Evolutionary conservation across 192 early-diverging fungal species (phyloP).

Genomic region (Coemansia sp.): DNA sequence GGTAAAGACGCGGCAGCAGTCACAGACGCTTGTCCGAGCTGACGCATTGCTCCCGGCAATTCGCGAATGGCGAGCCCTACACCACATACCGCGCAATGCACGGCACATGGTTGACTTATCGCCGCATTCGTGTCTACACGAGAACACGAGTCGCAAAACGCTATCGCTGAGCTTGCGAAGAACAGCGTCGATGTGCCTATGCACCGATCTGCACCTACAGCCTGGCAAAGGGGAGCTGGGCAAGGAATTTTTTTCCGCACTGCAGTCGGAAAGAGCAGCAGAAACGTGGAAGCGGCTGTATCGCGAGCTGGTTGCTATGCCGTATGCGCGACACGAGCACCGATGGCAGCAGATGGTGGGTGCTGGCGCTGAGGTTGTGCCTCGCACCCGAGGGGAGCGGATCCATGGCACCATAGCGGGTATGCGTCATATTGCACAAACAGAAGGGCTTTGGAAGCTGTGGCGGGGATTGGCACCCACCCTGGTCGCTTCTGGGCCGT

Average conservation of each 20-base stretch:
- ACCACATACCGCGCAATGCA: conserved; percentile 26
- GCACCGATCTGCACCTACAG: conserved; percentile 4
- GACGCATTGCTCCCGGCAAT: conserved; percentile 31
- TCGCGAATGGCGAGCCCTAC: conserved; percentile 22
- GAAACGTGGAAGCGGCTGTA: conserved; percentile 24
- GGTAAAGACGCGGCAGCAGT: conserved; percentile 32
- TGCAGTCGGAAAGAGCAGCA: background rate
- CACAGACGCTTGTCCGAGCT: conserved; percentile 25
- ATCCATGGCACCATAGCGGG: conserved; percentile 61
- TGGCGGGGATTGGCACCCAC: conserved; percentile 89
- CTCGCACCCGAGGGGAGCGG: conserved; percentile 5
- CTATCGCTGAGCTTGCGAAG: conserved; percentile 8
- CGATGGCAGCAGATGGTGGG: conserved; percentile 19
- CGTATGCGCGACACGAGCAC: conserved; percentile 15
- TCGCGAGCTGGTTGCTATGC: conserved; percentile 21
- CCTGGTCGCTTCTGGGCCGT: conserved; percentile 83
- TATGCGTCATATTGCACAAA: conserved; percentile 70
- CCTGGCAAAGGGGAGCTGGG: conserved; percentile 1
- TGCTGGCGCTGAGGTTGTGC: conserved; percentile 3
- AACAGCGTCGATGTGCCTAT: conserved; percentile 25
- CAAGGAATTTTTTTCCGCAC: conserved; percentile 17
- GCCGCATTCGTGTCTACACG: conserved; percentile 10
- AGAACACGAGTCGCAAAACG: conserved; percentile 2
- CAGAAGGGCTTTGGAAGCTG: conserved; percentile 76
- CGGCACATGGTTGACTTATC: conserved; percentile 21